These are phyloP conservation scores for Komagataella pseudopastoris DNA, from an alignment of 805 yeast species.

Conservation along the genomic window DNA sequence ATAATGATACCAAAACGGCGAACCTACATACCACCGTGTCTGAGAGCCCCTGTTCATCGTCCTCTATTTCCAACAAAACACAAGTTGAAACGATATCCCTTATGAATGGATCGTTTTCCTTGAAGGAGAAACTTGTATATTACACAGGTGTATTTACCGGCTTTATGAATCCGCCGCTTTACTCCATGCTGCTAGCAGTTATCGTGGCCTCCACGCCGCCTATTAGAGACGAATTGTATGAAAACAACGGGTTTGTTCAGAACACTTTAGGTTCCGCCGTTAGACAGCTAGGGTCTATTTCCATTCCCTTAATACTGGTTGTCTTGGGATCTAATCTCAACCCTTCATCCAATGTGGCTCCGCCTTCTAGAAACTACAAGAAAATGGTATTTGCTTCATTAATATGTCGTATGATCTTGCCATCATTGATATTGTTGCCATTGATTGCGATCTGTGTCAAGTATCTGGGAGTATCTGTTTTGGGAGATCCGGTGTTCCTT, in stretches of 20 bases:
- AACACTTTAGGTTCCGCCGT: constrained; percentile 55
- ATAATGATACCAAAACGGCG: neutral
- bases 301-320: constrained; percentile 64
- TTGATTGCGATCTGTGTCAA: constrained; percentile 51
- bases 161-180: constrained; percentile 73
- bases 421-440: constrained; percentile 57
- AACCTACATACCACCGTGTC: neutral
- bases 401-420: constrained; percentile 66
- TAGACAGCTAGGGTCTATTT: constrained; percentile 55
- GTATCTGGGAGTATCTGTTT: constrained; percentile 47
- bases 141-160: constrained; percentile 13
- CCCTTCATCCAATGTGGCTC: constrained; percentile 56
- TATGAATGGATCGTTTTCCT: neutral
- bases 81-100: neutral
- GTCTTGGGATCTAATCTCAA: constrained; percentile 70
- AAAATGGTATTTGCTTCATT: constrained; percentile 57
- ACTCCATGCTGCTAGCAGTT: constrained; percentile 60
- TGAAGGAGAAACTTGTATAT: neutral
- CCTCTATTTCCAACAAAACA: neutral
- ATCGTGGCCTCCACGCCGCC: constrained; percentile 55
- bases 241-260: constrained; percentile 44
- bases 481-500: constrained; percentile 72
- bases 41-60: neutral
- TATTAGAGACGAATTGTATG: constrained; percentile 43
- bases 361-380: constrained; percentile 47